Conservation (phyloP, 495 filamentous ascomycete species). For the Xylaria telfairii region DNA sequence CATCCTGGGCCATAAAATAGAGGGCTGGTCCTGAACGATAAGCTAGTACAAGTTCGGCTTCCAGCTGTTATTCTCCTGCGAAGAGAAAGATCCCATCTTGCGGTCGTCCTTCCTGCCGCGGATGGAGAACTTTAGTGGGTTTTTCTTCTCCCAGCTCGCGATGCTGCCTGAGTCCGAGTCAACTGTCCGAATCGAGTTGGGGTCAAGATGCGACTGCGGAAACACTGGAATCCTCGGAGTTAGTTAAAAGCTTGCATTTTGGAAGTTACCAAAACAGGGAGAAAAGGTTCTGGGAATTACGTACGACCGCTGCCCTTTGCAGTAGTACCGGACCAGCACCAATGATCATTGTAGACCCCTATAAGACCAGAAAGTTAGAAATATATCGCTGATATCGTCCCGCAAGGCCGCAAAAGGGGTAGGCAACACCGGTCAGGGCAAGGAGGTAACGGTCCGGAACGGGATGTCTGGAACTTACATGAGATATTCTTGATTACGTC, state of each 20-base stretch:
- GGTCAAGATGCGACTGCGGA: conserved; percentile 50
- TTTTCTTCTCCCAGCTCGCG: conserved; percentile 41
- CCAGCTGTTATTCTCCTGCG: conserved; percentile 26
- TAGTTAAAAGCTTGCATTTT: no score
- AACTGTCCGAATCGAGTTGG: conserved; percentile 38
- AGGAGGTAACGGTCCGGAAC: background rate
- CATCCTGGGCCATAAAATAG: background rate
- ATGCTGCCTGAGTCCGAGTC: conserved; percentile 36
- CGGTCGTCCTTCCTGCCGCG: conserved; percentile 36
- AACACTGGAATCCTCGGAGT: no score
- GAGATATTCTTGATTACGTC: conserved; percentile 53
- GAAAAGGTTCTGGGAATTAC: no score
- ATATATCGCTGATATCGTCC: no score
- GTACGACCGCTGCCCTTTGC: conserved; percentile 51
- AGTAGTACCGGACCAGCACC: conserved; percentile 58
- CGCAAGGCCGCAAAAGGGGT: background rate
- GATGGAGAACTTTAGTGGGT: conserved; percentile 37
- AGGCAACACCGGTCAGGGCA: background rate
- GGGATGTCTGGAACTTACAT: conserved; percentile 44
- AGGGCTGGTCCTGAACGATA: background rate
- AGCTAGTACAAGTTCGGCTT: conserved; percentile 32
- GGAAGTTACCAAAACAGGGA: no score
- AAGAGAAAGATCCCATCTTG: conserved; percentile 28
- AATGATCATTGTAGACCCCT: conserved; percentile 49
- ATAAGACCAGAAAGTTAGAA: conserved; percentile 7